Base-by-base conservation (phyloP, 192 early-diverging fungal species). In the Umbelopsis vinacea region DNA sequence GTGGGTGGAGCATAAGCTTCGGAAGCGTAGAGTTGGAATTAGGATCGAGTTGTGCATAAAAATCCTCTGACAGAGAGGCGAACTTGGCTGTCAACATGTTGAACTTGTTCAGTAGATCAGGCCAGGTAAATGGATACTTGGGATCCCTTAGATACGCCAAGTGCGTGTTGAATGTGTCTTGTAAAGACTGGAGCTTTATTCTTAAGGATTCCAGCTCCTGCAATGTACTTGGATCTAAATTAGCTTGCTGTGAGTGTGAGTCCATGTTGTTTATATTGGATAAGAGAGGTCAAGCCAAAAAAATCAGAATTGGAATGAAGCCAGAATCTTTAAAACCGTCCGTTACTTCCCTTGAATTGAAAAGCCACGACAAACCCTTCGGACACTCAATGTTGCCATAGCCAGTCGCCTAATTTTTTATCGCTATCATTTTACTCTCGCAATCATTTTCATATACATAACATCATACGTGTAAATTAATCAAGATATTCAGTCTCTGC, bases 61-160 rank as follows among this genome's bases (percentile, higher is more conserved):
- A 81, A 35, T 81, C 79, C 38, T 81, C 79, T 8, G 79, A 81
- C 14, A 81, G 29, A 0, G 79, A 74, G 5, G 79, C 68, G 38
- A 81, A 81, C 33, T 81, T 81, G 35, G 79, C 79, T 15, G 79
- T 81, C 55, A 81, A 40, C 75, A 76, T 81, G 54, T 81, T 81
- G 72, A 81, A 81, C 48, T 81, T 81, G 66, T 81, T 81, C 26
- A 81, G 69, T 29, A 81, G 74, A 69, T 81, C 79, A 12, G 79
- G 79, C 79, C 79, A 81, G 8, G 68, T 76, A 43, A 81, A 81
- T 6, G 71, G 74, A 38, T 73, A 81, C 40, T 76, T 76, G 14
- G 79, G 79, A 22, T 81, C 79, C 48, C 73, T 81, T 2, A 81
- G 35, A 29, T 76, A 81, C 35, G 74, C 52, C 29, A 81, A 70